Evolutionary conservation across 1,139 yeast species (phyloP), one percentile per base, ranked within the genome.

Genomic region (Candida sanyaensis): DNA sequence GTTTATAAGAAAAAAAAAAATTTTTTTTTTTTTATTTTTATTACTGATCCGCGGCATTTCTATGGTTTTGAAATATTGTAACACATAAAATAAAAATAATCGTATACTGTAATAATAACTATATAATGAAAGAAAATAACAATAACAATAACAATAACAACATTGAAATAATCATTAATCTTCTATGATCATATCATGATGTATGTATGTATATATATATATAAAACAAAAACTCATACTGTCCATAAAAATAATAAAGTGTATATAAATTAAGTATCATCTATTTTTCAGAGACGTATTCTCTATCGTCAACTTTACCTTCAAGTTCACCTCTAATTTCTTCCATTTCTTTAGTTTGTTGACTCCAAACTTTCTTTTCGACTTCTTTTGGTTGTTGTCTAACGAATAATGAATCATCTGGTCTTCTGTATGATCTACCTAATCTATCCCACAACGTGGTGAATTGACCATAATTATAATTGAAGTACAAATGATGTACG

Each of bases 381-480:
- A 62, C 66, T 37, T 59, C 65, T 64, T 75, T 77, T 64, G 81
- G 81, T 53, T 74, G 68, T 29, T 78, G 70, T 62, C 80, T 85
- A 60, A 83, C 89, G 65, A 91, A 95, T 57, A 92, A 77, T 55
- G 89, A 88, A 62, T 79, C 83, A 63, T 93, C 98, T 5, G 99
- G 99, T 58, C 84, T 81, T 71, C 98, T 86, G 72, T 93, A 92
- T 36, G 96, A 84, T 41, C 91, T 87, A 48, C 99, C 98, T 48
- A 93, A 73, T 70, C 99, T 85, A 66, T 93, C 99, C 98, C 98
- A 93, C 56, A 93, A 75, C 6, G 99, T 93, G 45, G 98, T 92
- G 75, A 93, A 93, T 73, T 93, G 99, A 33, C 99, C 99, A 63
- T 92, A 93, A 75, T 93, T 93, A 74, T 93, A 93, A 77, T 92